Conservation (phyloP, 805 yeast species). For the Trichomonascus vanleenenianus region DNA sequence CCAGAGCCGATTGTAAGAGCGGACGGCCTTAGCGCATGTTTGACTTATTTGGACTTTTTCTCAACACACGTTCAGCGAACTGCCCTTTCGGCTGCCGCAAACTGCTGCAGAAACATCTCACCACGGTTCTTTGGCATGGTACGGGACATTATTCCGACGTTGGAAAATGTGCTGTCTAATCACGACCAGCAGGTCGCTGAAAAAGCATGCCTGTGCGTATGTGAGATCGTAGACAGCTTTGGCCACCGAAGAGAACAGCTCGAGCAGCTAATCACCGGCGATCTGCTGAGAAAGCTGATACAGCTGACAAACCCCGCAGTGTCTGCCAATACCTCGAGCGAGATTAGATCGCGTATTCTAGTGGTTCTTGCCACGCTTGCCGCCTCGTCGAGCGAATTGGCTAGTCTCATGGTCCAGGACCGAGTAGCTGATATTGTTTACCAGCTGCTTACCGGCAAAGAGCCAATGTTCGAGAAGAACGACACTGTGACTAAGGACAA, state of each 20-base stretch:
- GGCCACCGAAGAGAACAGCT: conserved; percentile 36
- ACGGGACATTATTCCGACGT: conserved; percentile 48
- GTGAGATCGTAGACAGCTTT: conserved; percentile 49
- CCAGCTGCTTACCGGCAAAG: conserved; percentile 44
- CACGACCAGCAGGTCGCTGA: conserved; percentile 56
- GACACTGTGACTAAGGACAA: conserved; percentile 27
- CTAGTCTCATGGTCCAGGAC: conserved; percentile 40
- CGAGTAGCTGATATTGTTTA: conserved; percentile 41
- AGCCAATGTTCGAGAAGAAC: conserved; percentile 24
- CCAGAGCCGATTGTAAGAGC: conserved; percentile 35
- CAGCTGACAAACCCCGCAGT: conserved; percentile 15
- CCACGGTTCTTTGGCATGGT: conserved; percentile 29
- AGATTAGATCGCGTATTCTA: conserved; percentile 7
- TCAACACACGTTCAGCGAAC: conserved; percentile 84
- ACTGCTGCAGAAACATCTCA: conserved; percentile 12
- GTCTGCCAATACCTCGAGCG: conserved; percentile 7
- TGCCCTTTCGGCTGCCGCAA: conserved; percentile 43
- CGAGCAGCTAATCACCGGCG: conserved; percentile 33
- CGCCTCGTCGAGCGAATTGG: conserved; percentile 35
- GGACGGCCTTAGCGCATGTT: conserved; percentile 56
- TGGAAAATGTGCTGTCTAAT: conserved; percentile 45
- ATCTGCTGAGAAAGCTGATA: conserved; percentile 14
- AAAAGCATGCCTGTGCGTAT: conserved; percentile 55
- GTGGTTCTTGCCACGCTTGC: conserved; percentile 33
- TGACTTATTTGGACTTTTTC: conserved; percentile 77